Evolutionary conservation across 192 early-diverging fungal species (phyloP), one percentile per base, ranked within the genome.

Genomic region (Oehlia diaphana): DNA sequence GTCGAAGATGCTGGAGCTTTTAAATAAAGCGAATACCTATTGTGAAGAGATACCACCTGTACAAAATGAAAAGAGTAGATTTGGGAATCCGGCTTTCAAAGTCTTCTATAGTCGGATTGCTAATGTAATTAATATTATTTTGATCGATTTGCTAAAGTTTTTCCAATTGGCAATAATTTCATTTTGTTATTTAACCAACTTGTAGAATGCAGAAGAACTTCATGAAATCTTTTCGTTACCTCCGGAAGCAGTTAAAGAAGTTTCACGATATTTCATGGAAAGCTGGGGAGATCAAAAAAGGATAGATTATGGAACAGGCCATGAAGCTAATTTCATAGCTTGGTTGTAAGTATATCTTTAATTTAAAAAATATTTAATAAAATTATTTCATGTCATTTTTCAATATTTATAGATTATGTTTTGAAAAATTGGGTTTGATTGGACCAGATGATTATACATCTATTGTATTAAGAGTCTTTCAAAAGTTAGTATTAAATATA

Each of bases 261-360:
- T 96, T 5, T 83, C 92, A 21, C 86, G 84, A 49, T 99, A 99
- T 87, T 88, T 95, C 72, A 67, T 89, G 23, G 91, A 96, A 82
- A 88, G 89, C 79, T 98, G 95, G 89, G 98, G 98, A 10, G 94
- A 96, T 81, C 90, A 93, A 13, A 93, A 90, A 76, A 91, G 98
- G 76, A 96, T 98, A 75, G 98, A 99, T 87, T 99, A 98, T 87
- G 98, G 98, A 35, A 97, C 96, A 6, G 96, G 97, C 10, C 97
- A 99, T 77, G 97, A 99, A 87, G 92, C 93, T 8, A 95, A 94
- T 78, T 98, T 99, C 74, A 87, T 96, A 62, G 91, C 90, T 9
- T 97, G 94, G 82, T 85, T 99, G 75, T 91, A 89, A 85, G 86
- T 85, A 14, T 58, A 28, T 3, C 0, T 26, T 26, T 23, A 23